Evolutionary conservation across 1,284 basidiomycete species (phyloP), one percentile per base, ranked within the genome.

Genomic region (Lentinus polychrous): DNA sequence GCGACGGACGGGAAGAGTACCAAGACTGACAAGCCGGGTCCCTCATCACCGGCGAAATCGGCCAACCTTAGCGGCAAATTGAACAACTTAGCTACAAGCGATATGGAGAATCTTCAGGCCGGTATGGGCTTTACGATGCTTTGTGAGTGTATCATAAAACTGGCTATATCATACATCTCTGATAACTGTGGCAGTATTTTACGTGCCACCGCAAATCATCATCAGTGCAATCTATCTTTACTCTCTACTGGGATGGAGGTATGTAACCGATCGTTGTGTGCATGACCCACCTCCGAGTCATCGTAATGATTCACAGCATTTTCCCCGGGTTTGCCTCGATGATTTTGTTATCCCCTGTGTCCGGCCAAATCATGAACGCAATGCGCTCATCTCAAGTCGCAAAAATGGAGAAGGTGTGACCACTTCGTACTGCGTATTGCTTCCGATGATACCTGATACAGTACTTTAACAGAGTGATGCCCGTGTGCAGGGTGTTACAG

Each of bases 291-390:
- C 20, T 24, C 17, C 15, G 11, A 31, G 2, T 2, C 23, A 10
- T 36, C 43, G 56, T 61, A 55, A n/a, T n/a, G n/a, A n/a, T n/a
- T n/a, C n/a, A n/a, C n/a, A n/a, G 73, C 48, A 67, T 75, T 0
- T 60, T 79, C 31, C 64, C 74, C 22, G 77, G 83, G 3, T 67
- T 86, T 57, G 66, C 60, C 0, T 62, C 69, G 6, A 81, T 86
- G 57, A 33, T 78, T 7, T 27, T 69, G 3, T 54, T 76, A 33
- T 68, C 83, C 42, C 80, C 83, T 0, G 46, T 85, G 2, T 75
- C 76, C 0, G 74, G 65, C 1, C 58, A 56, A 32, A 41, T 71
- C 20, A 62, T 64, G 14, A 59, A 52, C 6, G 43, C 54, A 33
- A 56, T 64, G 8, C 62, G 64, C 45, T 56, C 45, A 2, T 56